Base-by-base conservation (phyloP, 2,329 filamentous ascomycete genomes). In the Pleochaeta shiraiana region DNA sequence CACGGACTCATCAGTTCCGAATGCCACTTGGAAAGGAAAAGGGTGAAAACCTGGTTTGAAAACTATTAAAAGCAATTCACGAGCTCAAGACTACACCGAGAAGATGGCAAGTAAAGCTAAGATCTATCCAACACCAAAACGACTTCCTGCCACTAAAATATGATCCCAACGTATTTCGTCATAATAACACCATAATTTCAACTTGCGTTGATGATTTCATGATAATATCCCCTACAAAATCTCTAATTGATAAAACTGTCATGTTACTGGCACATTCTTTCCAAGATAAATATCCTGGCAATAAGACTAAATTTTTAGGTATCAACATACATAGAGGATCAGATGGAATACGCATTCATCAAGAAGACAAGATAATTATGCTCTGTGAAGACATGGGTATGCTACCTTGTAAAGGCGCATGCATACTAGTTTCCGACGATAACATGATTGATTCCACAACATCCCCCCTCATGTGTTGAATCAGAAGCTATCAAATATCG, bases 151-250 rank as follows among this genome's bases (percentile, higher is more conserved):
- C 53, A 31, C 53, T 57, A 9, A 57, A 28, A 9, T 16, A 16
- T 24, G 57, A 61, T 37, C 34, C 30, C 2, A 61, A 61, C 14
- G 19, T 61, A 1, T 61, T 61, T 24, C 1, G 57, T 1, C 9
- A 21, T 34, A 21, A 61, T 34, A 34, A 61, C 28, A 61, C 55
- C 7, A 60, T 60, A 28, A 60, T 61, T 14, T 61, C 57, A 61
- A 61, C 31, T 11, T 61, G 37, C 21, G 57, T 61, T 11, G 33
- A 61, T 61, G 57, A 61, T 30, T 61, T 61, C 26, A 61, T 61
- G 28, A 61, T 61, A 2, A 61, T 61, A n/a, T n/a, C n/a, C n/a
- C n/a, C n/a, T n/a, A n/a, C n/a, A n/a, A n/a, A n/a, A n/a, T n/a
- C n/a, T n/a, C n/a, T 26, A 57, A 57, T 57, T 26, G 45, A 50